These are phyloP conservation scores for Arthonia radiata DNA, from an alignment of 495 filamentous ascomycete genomes.

Conservation along the genomic window DNA sequence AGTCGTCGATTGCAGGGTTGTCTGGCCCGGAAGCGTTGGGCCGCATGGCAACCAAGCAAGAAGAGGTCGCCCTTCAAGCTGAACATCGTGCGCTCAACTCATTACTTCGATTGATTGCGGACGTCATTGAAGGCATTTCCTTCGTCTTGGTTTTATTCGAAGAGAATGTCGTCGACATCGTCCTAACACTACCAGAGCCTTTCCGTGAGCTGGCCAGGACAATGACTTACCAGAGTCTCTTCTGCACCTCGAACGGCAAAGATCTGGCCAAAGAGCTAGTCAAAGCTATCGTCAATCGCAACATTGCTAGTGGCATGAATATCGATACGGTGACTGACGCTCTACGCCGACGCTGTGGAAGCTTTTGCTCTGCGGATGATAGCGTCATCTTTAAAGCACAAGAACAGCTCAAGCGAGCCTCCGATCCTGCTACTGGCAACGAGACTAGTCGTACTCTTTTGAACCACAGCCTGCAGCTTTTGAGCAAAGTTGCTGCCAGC, in stretches of 20 bases:
- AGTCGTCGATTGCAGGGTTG: constrained; percentile 73
- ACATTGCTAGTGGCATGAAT: constrained; percentile 83
- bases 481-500: constrained; percentile 61
- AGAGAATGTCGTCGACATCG: constrained; percentile 72
- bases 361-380: constrained; percentile 90
- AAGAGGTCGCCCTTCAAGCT: constrained; percentile 69
- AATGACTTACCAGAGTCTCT: constrained; percentile 68
- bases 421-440: constrained; percentile 46
- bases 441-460: constrained; percentile 59
- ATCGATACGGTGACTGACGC: constrained; percentile 94
- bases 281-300: constrained; percentile 92
- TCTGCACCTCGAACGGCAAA: constrained; percentile 51
- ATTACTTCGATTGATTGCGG: constrained; percentile 52
- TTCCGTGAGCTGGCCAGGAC: constrained; percentile 40
- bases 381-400: constrained; percentile 96
- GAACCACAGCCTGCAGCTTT: constrained; percentile 69
- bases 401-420: constrained; percentile 69
- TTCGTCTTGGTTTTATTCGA: constrained; percentile 87
- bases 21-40: constrained; percentile 60
- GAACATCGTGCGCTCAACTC: constrained; percentile 84
- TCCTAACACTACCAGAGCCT: constrained; percentile 44
- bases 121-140: constrained; percentile 83
- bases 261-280: constrained; percentile 91
- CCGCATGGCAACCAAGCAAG: constrained; percentile 48
- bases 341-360: constrained; percentile 68